Evolutionary conservation across 2,329 filamentous ascomycete species (phyloP), one percentile per base, ranked within the genome.

Genomic region (Fusarium citri): DNA sequence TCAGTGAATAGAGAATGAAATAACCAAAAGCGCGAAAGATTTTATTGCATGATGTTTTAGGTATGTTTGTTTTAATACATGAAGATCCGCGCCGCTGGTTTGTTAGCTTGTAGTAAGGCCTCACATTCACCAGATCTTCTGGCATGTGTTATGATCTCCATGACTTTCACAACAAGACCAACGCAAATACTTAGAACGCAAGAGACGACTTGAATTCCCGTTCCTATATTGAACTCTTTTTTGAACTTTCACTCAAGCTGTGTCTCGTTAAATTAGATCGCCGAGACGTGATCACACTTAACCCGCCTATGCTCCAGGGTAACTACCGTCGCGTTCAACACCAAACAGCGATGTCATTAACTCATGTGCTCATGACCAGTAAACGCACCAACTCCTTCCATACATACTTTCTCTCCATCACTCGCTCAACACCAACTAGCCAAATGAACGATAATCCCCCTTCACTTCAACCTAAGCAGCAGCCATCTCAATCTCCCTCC

Each of bases 401-500:
- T 3, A 37, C 16, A 18, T 16, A 18, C 34, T 37, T 18, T 6
- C 30, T 31, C 7, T 4, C 3, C 8, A 18, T 18, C 5, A 43
- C n/a, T n/a, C 2, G 2, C 41, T 23, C 41, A 43, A 43, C 41
- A 23, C 5, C 16, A 37, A n/a, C 10, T 9, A 43, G 5, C 6
- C 7, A 16, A 43, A 23, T 0, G 41, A 46, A 46, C 14, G 30
- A 26, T 11, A 11, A 4, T 3, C 26, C 23, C 10, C 10, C 26
- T 26, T 26, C 26, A 26, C 26, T 26, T 26, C 26, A 7, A 34
- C 10, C 68, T 75, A 77, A 16, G 67, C 72, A 40, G 45, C 72
- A 8, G 71, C 71, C 75, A 77, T 72, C 54, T 78, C 76, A 41
- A 78, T 67, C 11, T 86, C 85, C 78, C 85, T 87, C 7, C 85